phyloP scores from a whole-genome alignment of 371 early-diverging fungal genomes.

The Batrachochytrium dendrobatidis region DNA sequence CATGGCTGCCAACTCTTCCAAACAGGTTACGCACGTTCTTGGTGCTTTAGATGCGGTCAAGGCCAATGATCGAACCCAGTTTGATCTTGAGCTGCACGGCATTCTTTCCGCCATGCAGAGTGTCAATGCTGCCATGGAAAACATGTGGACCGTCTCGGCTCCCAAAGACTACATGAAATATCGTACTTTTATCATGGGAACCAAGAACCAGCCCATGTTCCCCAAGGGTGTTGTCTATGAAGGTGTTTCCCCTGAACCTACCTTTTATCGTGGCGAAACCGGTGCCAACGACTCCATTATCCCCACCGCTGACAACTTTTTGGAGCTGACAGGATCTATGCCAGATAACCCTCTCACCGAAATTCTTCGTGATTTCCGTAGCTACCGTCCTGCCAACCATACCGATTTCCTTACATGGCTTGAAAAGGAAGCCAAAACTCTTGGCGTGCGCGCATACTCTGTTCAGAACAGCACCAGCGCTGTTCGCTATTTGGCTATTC shows the following conservation, averaged over 20 bases:
- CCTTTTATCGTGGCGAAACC: slow-evolving; percentile 71
- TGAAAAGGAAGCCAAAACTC: slow-evolving; percentile 29
- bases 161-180: slow-evolving; percentile 73
- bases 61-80: slow-evolving; percentile 46
- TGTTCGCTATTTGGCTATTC: slow-evolving; percentile 62
- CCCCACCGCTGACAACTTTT: slow-evolving; percentile 73
- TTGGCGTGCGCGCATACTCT: slow-evolving; percentile 38
- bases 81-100: slow-evolving; percentile 50
- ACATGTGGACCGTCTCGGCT: slow-evolving; percentile 65
- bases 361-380: slow-evolving; percentile 66
- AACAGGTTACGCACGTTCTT: slow-evolving; percentile 53
- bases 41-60: slow-evolving; percentile 51
- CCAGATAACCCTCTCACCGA: slow-evolving; percentile 76
- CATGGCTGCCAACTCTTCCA: slow-evolving; percentile 70
- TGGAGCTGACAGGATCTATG: slow-evolving; percentile 70
- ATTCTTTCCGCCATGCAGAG: slow-evolving; percentile 52
- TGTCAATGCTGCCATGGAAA: slow-evolving; percentile 67
- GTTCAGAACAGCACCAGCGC: slow-evolving; percentile 26
- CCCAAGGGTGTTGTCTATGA: slow-evolving; percentile 80
- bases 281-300: slow-evolving; percentile 86
- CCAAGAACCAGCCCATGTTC: slow-evolving; percentile 76
- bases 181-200: slow-evolving; percentile 85
- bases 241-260: slow-evolving; percentile 55
- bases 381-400: slow-evolving; percentile 74
- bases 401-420: slow-evolving; percentile 63